Percentiles rank a stretch among this genome's conserved stretches.
phyloP scores from a whole-genome alignment of 495 filamentous ascomycete genomes.

The Mytilinidion resinicola region DNA sequence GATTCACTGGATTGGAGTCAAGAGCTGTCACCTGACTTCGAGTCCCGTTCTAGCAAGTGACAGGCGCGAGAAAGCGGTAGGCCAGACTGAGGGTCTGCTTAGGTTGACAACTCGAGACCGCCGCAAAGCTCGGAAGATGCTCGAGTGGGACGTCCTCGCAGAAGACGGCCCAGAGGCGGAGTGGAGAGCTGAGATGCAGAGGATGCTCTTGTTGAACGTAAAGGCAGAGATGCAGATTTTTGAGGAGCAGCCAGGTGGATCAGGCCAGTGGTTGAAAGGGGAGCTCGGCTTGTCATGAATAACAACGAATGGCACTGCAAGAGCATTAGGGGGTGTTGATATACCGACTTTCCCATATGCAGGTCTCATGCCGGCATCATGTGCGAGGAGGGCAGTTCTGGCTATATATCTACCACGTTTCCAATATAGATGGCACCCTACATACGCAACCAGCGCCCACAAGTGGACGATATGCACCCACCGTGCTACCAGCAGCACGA shows the following conservation, averaged over 20 bases:
- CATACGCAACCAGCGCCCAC: background rate
- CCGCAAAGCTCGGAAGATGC: conserved; percentile 58
- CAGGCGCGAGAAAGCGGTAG: conserved; percentile 2
- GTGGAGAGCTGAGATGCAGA: conserved; percentile 64
- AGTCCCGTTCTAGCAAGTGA: conserved; percentile 11
- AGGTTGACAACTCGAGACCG: conserved; percentile 59
- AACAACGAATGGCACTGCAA: no score
- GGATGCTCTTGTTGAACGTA: conserved; percentile 77
- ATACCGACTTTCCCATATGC: background rate
- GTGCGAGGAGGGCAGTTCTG: background rate
- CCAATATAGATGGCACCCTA: background rate
- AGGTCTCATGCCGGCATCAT: background rate
- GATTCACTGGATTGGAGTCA: conserved; percentile 71
- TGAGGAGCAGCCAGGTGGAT: conserved; percentile 37
- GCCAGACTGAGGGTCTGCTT: conserved; percentile 40
- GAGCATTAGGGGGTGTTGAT: no score
- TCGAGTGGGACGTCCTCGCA: conserved; percentile 49
- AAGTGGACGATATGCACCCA: conserved; percentile 5
- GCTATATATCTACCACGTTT: background rate
- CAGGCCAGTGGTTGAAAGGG: conserved; percentile 13
- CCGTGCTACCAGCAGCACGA: conserved; percentile 1
- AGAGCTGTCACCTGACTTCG: conserved; percentile 50
- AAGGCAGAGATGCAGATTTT: conserved; percentile 90
- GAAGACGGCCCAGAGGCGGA: conserved; percentile 46
- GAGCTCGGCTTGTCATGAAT: conserved; percentile 4